phyloP scores from a whole-genome alignment of 2,329 filamentous ascomycete species.

The Pestalotiopsis sp. region DNA sequence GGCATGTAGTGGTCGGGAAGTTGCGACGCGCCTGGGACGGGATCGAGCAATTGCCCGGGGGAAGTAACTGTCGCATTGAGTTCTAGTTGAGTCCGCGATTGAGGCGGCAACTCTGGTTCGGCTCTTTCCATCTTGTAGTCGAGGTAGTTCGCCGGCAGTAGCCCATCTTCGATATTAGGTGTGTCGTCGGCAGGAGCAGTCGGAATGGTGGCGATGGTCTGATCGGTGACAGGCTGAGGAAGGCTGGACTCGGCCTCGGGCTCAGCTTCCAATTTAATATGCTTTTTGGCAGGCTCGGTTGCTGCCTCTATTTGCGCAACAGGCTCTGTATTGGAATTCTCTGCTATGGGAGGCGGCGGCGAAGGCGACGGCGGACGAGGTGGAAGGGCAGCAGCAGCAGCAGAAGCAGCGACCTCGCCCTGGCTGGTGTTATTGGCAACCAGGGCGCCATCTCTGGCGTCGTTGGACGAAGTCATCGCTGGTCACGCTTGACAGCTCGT shows the following conservation, averaged over 20 bases:
- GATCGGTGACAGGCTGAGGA: not conserved
- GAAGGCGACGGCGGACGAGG: slow-evolving; percentile 18
- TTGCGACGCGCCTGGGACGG: slow-evolving; percentile 12
- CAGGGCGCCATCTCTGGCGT: slow-evolving; percentile 6
- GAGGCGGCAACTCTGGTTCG: slow-evolving; percentile 8
- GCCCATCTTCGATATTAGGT: slow-evolving; percentile 5
- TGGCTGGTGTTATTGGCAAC: not conserved
- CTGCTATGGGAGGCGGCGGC: not conserved
- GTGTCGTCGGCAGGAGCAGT: slow-evolving; percentile 6
- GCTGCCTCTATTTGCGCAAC: not conserved
- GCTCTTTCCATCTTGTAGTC: not conserved
- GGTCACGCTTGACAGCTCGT: slow-evolving; percentile 55
- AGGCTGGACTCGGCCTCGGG: not conserved
- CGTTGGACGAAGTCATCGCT: slow-evolving; percentile 64
- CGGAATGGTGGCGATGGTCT: slow-evolving; percentile 10
- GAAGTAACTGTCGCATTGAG: slow-evolving; percentile 23
- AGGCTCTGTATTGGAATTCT: not conserved
- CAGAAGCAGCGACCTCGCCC: slow-evolving; percentile 14
- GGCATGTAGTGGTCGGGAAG: slow-evolving; percentile 26
- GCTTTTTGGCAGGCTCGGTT: not conserved
- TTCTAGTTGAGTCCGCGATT: slow-evolving; percentile 8
- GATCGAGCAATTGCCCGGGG: not conserved
- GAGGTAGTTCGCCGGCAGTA: not conserved
- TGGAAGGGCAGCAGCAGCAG: slow-evolving; percentile 12
- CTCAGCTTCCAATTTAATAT: not conserved